Percentiles rank a stretch among this genome's conserved stretches.
Evolutionary conservation across 192 early-diverging fungal species (phyloP).

Genomic region (Backusella circina): DNA sequence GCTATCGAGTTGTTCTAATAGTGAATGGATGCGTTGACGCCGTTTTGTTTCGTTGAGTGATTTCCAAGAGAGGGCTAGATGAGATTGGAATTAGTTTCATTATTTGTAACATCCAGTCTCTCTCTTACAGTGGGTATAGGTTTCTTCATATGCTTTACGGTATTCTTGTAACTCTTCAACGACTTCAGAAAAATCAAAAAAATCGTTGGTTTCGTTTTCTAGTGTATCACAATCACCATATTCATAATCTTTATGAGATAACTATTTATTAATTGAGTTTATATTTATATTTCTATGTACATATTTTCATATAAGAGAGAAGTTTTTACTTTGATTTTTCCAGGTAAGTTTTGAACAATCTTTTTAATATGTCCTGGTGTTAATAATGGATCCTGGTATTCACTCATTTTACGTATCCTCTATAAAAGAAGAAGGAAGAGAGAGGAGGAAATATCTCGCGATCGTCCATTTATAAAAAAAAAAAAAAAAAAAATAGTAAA

Average conservation of each 20-base stretch:
- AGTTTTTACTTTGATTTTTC: constrained; percentile 40
- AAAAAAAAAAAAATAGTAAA: background rate
- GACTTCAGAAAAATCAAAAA: constrained; percentile 52
- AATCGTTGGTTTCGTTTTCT: constrained; percentile 54
- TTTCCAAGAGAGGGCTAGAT: constrained; percentile 37
- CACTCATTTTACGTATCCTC: constrained; percentile 16
- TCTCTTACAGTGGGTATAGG: constrained; percentile 35
- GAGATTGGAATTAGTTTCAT: background rate
- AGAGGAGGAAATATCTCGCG: background rate
- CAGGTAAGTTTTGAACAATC: constrained; percentile 48
- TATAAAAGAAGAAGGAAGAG: background rate
- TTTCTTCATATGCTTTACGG: constrained; percentile 35
- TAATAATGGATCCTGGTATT: constrained; percentile 41
- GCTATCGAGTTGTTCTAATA: constrained; percentile 60
- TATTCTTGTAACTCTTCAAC: constrained; percentile 37
- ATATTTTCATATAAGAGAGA: background rate
- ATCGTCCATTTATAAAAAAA: background rate
- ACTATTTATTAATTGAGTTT: background rate
- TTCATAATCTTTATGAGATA: constrained; percentile 44
- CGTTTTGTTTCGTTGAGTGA: constrained; percentile 38
- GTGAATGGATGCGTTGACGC: constrained; percentile 40
- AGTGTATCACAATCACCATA: constrained; percentile 51
- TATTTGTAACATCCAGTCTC: background rate
- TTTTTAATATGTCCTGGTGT: constrained; percentile 53
- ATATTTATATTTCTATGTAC: constrained; percentile 36